phyloP scores from a whole-genome alignment of 306 rosid genomes.

The Rubus parviflorus region DNA sequence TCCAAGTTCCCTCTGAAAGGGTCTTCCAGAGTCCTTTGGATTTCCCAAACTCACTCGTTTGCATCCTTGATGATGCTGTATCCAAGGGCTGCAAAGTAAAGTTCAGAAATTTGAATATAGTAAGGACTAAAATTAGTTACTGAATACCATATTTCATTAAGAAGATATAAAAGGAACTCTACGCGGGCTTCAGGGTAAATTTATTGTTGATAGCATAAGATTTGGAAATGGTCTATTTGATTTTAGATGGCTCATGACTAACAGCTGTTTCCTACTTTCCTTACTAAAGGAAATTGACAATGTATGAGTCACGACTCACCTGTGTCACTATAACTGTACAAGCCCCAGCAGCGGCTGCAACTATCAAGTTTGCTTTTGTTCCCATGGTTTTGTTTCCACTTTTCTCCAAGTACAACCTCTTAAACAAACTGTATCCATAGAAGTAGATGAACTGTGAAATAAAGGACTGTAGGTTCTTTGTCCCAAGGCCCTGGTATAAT shows the following conservation, averaged over 20 bases:
- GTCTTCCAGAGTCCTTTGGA: constrained; percentile 92
- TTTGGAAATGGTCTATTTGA: not conserved
- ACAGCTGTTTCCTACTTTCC: not conserved
- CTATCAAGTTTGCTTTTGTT: constrained; percentile 75
- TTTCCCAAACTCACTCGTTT: constrained; percentile 95
- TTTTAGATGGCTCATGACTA: not conserved
- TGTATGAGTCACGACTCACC: constrained; percentile 36
- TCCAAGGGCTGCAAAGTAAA: constrained; percentile 76
- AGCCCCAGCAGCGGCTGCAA: constrained; percentile 85
- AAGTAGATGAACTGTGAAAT: constrained; percentile 77
- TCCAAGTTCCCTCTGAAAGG: constrained; percentile 78
- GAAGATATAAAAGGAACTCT: not conserved
- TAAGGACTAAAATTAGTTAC: not conserved
- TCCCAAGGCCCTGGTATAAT: constrained; percentile 89
- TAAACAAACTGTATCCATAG: constrained; percentile 93
- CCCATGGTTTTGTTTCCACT: constrained; percentile 72
- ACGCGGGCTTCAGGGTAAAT: not conserved
- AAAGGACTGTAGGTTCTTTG: constrained; percentile 82
- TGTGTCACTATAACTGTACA: constrained; percentile 73
- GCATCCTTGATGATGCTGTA: constrained; percentile 89
- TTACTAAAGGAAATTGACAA: not conserved
- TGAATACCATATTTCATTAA: not conserved
- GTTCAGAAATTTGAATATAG: constrained; percentile 26
- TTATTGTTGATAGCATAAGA: not conserved
- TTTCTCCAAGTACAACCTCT: constrained; percentile 67